These are phyloP conservation scores for Ogataea nitratoaversa DNA, from an alignment of 805 yeast genomes.

Conservation along the genomic window DNA sequence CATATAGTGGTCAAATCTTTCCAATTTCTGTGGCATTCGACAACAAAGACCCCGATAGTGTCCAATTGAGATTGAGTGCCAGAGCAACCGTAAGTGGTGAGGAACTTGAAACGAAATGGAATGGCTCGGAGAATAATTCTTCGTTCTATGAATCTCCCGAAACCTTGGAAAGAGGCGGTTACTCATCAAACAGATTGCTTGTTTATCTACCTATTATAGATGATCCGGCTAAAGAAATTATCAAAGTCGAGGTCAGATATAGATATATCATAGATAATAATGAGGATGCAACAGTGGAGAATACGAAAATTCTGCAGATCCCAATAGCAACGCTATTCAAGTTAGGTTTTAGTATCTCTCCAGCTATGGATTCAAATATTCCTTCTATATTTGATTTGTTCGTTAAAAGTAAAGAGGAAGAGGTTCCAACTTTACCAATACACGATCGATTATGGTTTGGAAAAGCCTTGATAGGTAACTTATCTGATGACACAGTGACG, in stretches of 20 bases:
- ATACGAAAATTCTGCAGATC: constrained; percentile 18
- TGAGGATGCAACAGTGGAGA: constrained; percentile 27
- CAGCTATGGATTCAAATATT: constrained; percentile 25
- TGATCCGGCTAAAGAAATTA: constrained; percentile 7
- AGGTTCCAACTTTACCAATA: constrained; percentile 20
- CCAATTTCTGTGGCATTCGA: constrained; percentile 21
- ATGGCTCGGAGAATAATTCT: constrained; percentile 6
- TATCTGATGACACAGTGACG: constrained; percentile 24
- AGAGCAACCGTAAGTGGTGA: constrained; percentile 9
- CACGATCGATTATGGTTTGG: constrained; percentile 36
- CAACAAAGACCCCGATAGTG: constrained; percentile 31
- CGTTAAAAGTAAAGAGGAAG: constrained; percentile 8
- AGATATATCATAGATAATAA: constrained; percentile 28
- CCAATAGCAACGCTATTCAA: constrained; percentile 31
- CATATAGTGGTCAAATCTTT: constrained; percentile 30
- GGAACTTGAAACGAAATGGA: constrained; percentile 18
- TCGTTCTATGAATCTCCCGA: constrained; percentile 7
- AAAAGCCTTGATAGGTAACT: constrained; percentile 29
- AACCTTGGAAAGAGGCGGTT: constrained; percentile 6
- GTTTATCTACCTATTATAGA: constrained; percentile 20
- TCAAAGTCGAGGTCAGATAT: constrained; percentile 18
- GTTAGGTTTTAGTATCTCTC: constrained; percentile 27
- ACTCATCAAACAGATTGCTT: constrained; percentile 3
- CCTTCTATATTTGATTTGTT: constrained; percentile 25
- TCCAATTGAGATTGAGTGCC: constrained; percentile 26